Evolutionary conservation across 2,329 filamentous ascomycete species (phyloP), one percentile per base, ranked within the genome.

Genomic region (Fusarium aywerte): DNA sequence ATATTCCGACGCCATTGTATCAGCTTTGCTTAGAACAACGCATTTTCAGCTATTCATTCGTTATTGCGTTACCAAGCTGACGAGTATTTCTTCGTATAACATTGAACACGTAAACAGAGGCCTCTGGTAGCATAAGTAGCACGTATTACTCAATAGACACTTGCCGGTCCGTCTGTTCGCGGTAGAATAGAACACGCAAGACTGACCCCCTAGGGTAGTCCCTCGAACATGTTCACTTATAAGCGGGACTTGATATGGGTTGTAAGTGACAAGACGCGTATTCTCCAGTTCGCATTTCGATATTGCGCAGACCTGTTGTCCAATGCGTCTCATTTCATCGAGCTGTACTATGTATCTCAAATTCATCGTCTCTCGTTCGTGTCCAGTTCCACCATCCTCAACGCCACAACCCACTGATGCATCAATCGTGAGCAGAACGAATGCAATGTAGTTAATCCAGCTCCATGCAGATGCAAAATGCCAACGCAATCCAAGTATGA

Each of bases 1-100:
- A 61, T 64, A 23, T 27, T 65, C 65, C 42, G 64, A 52, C 29
- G 44, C 44, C 45, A 45, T 68, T 35, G 35, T 51, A 55, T 60
- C 55, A 54, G 35, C 38, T 25, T 27, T 44, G 36, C 11, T 44
- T 39, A 38, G 23, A 44, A 39, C 25, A n/a, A 33, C 23, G 15
- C 32, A 39, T 40, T 47, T 55, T 16, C 35, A 29, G 13, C 12
- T 36, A 20, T 31, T 42, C 9, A 49, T 45, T 51, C 39, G 38
- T 32, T 29, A 16, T 33, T 25, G 8, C 33, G 20, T 21, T 18
- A 12, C 27, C 9, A 42, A 42, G 20, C 31, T 43, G 48, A 23
- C 20, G 33, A 21, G 15, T 31, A n/a, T 16, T 16, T 56, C 15
- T 16, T 62, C 58, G 49, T 57, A 48, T 38, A 38, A 13, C 11